Conservation (phyloP, 495 filamentous ascomycete species). For the Gamarada debralockiae region DNA sequence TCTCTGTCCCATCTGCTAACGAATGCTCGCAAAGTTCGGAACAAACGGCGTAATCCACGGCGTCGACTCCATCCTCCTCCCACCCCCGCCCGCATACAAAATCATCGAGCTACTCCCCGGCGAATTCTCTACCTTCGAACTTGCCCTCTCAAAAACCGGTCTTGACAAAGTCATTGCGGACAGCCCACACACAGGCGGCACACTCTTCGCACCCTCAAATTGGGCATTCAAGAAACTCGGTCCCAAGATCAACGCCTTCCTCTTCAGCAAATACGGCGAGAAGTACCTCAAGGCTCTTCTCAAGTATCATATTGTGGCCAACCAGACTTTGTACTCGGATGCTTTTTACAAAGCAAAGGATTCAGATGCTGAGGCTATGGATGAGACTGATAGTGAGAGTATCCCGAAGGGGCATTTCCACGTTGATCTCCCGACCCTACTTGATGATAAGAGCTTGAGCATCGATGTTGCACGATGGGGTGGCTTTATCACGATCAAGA, state of each 20-base stretch:
- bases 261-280: constrained; percentile 66
- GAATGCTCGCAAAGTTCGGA: constrained; percentile 33
- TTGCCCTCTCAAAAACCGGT: constrained; percentile 67
- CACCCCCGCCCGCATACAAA: constrained; percentile 57
- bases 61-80: constrained; percentile 66
- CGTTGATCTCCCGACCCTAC: constrained; percentile 63
- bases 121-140: constrained; percentile 71
- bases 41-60: constrained; percentile 81
- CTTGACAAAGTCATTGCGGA: constrained; percentile 46
- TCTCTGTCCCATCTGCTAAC: neutral
- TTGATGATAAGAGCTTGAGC: constrained; percentile 53
- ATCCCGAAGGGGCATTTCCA: constrained; percentile 33
- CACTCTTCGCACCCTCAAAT: constrained; percentile 76
- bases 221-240: constrained; percentile 70
- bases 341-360: constrained; percentile 52
- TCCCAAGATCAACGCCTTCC: constrained; percentile 64
- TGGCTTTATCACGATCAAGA: constrained; percentile 58
- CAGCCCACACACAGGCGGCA: constrained; percentile 46
- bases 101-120: constrained; percentile 64
- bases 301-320: constrained; percentile 71
- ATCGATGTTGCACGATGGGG: constrained; percentile 65
- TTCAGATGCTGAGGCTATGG: neutral
- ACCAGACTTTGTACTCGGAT: constrained; percentile 79
- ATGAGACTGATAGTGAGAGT: constrained; percentile 7
- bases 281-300: constrained; percentile 71